Conservation (phyloP, 2,329 filamentous ascomycete species). For the Pseudocercospora crystallina region DNA sequence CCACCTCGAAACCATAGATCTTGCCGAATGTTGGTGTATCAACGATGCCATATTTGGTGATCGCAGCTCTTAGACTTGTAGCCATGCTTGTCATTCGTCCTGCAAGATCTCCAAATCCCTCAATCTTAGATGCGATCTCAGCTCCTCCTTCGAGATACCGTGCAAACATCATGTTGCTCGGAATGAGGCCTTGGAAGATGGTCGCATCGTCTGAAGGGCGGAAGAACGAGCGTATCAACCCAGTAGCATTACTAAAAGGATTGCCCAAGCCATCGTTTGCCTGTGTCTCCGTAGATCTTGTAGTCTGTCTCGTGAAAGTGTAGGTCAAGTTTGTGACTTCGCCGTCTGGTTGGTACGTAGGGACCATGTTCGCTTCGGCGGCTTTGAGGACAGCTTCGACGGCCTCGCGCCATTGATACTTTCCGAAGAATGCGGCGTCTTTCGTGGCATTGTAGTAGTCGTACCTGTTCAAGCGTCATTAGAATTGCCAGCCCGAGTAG, state of each 20-base stretch:
- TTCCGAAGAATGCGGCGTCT: constrained; percentile 50
- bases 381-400: constrained; percentile 47
- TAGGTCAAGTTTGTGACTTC: constrained; percentile 46
- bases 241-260: constrained; percentile 49
- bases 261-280: constrained; percentile 56
- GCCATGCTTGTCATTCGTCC: constrained; percentile 59
- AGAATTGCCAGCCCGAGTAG: neutral
- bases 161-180: constrained; percentile 69
- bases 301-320: constrained; percentile 45
- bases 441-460: constrained; percentile 52
- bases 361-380: constrained; percentile 47
- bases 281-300: constrained; percentile 48
- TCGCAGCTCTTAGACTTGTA: constrained; percentile 41
- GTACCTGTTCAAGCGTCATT: constrained; percentile 18
- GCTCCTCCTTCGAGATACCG: constrained; percentile 58
- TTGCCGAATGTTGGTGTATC: constrained; percentile 38
- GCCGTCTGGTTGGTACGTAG: constrained; percentile 50
- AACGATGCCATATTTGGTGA: constrained; percentile 47
- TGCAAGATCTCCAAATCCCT: constrained; percentile 51
- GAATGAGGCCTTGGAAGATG: constrained; percentile 52
- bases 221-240: constrained; percentile 51
- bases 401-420: constrained; percentile 49
- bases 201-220: constrained; percentile 52
- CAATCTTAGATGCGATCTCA: constrained; percentile 54
- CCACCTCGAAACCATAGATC: constrained; percentile 51